Evolutionary conservation across 1,284 basidiomycete species (phyloP).

Genomic region (Phlebopus sp.): DNA sequence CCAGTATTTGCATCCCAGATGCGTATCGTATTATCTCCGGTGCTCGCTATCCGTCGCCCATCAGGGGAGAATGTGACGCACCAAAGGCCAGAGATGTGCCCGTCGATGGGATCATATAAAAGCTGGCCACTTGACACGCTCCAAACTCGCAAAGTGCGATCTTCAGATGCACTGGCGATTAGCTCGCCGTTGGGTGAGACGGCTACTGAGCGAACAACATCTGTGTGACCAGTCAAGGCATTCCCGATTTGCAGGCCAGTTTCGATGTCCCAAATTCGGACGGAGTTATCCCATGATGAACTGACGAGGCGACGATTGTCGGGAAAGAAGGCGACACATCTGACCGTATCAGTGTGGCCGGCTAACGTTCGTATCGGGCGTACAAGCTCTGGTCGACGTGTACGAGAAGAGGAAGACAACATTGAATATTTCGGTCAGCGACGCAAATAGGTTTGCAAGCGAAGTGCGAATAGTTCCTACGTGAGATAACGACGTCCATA

Average conservation of each 20-base stretch:
- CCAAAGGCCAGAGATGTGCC: constrained; percentile 29
- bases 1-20: constrained; percentile 32
- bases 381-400: constrained; percentile 27
- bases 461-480: background rate
- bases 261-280: constrained; percentile 30
- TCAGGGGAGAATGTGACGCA: constrained; percentile 33
- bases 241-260: constrained; percentile 14
- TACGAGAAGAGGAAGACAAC: constrained; percentile 24
- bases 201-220: constrained; percentile 31
- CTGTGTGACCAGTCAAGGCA: constrained; percentile 26
- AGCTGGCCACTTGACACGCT: constrained; percentile 19
- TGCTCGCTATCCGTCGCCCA: constrained; percentile 30
- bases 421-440: constrained; percentile 4
- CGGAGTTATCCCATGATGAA: constrained; percentile 29
- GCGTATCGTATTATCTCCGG: constrained; percentile 33
- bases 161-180: constrained; percentile 29
- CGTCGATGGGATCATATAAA: constrained; percentile 28
- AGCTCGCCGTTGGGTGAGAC: constrained; percentile 26
- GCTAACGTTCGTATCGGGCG: constrained; percentile 24
- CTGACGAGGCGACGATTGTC: constrained; percentile 26
- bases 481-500: no score
- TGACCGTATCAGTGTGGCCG: constrained; percentile 28
- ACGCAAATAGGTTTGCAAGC: background rate
- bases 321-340: constrained; percentile 30
- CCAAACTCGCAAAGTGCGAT: constrained; percentile 32